These are phyloP conservation scores for Boletus tylopilopsis DNA, from an alignment of 768 basidiomycete species.

Conservation along the genomic window DNA sequence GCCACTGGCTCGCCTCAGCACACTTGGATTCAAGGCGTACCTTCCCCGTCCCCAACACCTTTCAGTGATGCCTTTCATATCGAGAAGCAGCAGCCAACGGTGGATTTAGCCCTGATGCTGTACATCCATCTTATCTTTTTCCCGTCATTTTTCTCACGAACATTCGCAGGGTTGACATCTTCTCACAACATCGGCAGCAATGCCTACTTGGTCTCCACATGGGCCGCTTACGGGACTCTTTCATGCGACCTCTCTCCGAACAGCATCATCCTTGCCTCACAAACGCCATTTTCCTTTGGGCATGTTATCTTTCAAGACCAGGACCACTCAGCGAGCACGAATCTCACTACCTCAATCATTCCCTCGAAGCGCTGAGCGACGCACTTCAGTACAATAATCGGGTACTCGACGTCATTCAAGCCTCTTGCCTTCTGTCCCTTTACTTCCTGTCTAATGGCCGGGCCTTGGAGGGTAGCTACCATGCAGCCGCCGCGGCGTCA, in stretches of 20 bases:
- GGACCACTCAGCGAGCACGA: slow-evolving; percentile 69
- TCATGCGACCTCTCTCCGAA: slow-evolving; percentile 49
- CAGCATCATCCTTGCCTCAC: slow-evolving; percentile 74
- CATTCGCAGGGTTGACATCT: slow-evolving; percentile 61
- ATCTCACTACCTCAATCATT: slow-evolving; percentile 61
- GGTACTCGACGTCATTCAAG: slow-evolving; percentile 69
- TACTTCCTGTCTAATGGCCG: slow-evolving; percentile 79
- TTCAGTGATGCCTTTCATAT: slow-evolving; percentile 49
- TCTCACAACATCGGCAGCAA: slow-evolving; percentile 71
- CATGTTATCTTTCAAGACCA: slow-evolving; percentile 74
- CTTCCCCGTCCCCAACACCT: slow-evolving; percentile 52
- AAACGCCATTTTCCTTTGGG: slow-evolving; percentile 81
- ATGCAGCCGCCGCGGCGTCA: slow-evolving; percentile 69
- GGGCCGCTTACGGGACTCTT: slow-evolving; percentile 58
- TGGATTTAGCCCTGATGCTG: slow-evolving; percentile 67
- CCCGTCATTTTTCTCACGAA: slow-evolving; percentile 4
- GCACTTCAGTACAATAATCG: slow-evolving; percentile 55
- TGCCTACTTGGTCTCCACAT: slow-evolving; percentile 69
- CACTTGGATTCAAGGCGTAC: slow-evolving; percentile 47
- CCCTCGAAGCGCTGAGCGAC: slow-evolving; percentile 60
- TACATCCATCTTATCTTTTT: slow-evolving; percentile 32
- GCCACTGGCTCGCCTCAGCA: slow-evolving; percentile 49
- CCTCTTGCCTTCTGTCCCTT: slow-evolving; percentile 68
- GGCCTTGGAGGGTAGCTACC: slow-evolving; percentile 73
- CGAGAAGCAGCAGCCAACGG: slow-evolving; percentile 41